Conservation (phyloP, 2,329 filamentous ascomycete species). For the Chlorencoelia australis region DNA sequence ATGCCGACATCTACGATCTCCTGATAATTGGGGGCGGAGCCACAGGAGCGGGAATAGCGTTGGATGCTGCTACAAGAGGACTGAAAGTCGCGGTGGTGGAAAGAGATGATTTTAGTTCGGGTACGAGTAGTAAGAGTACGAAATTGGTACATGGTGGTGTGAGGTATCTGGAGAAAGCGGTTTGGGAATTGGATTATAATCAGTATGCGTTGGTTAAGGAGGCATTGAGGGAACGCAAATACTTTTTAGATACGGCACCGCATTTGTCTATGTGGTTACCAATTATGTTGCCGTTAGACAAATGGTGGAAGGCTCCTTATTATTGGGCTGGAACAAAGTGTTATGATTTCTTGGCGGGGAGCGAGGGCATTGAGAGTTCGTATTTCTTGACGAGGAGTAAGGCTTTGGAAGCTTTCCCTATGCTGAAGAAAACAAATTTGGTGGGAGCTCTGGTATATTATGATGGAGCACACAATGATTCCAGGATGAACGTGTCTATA, state of each 20-base stretch:
- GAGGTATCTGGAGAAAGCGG: slow-evolving; percentile 64
- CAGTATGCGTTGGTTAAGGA: slow-evolving; percentile 64
- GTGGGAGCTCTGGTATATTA: slow-evolving; percentile 83
- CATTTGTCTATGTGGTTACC: slow-evolving; percentile 66
- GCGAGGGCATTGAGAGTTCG: slow-evolving; percentile 78
- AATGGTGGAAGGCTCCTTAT: slow-evolving; percentile 70
- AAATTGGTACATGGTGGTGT: slow-evolving; percentile 72
- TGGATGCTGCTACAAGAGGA: slow-evolving; percentile 62
- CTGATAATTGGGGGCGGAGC: slow-evolving; percentile 63
- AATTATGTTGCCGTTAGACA: slow-evolving; percentile 66
- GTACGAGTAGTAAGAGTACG: slow-evolving; percentile 66
- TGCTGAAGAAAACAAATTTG: slow-evolving; percentile 71
- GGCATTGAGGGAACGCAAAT: slow-evolving; percentile 63
- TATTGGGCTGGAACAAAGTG: slow-evolving; percentile 71
- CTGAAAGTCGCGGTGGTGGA: slow-evolving; percentile 64
- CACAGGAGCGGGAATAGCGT: slow-evolving; percentile 59
- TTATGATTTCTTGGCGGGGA: slow-evolving; percentile 77
- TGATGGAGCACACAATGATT: slow-evolving; percentile 86
- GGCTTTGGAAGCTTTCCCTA: slow-evolving; percentile 77
- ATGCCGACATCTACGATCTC: slow-evolving; percentile 51
- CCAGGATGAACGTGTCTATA: slow-evolving; percentile 81
- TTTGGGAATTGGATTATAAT: slow-evolving; percentile 66
- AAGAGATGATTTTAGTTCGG: slow-evolving; percentile 63
- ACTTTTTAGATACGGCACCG: slow-evolving; percentile 65
- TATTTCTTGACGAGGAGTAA: slow-evolving; percentile 84